Base-by-base conservation (phyloP, 352 stramenopile species). In the Phytophthora megakarya region DNA sequence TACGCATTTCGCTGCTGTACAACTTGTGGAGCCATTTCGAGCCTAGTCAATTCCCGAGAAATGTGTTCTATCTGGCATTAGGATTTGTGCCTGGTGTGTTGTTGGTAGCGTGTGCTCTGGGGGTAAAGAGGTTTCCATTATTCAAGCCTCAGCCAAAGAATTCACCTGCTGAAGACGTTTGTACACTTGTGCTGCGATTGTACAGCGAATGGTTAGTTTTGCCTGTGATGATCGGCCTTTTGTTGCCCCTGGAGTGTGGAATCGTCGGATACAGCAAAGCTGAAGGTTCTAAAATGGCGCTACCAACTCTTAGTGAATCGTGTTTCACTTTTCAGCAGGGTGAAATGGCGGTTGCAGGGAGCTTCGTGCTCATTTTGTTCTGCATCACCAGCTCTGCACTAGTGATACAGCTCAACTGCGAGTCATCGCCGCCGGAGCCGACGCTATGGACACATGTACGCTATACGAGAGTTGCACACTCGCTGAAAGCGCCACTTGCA, bases 371-470 rank as follows among this genome's bases (percentile, higher is more conserved):
- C 9, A 19, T 75, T 19, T 18, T 67, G 0, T 89, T 78, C 43
- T 81, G 61, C 43, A 48, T 76, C 3, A 28, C 71, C 10, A 73
- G 53, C 22, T 75, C 57, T 37, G 56, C 58, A 5, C 61, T 90
- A 13, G 54, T 55, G 2, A 73, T 92, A 12, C 83, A 92, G 43
- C 66, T 90, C 25, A 89, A 87, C 32, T 88, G 75, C 45, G 79
- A 92, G 47, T 59, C 70, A 5, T 87, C 82, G 1, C 23, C 51
- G 12, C 82, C 82, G 1, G 19, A 75, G 4, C 79, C 82, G 43
- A 82, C 75, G 12, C 23, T 89, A 25, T 92, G 82, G 82, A 89
- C 75, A 5, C 75, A 90, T 68, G 54, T 81, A 12, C 70, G 75
- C 1, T 90, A 89, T 47, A 72, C 61, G 9, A 54, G 64, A 25